phyloP scores from a whole-genome alignment of 1,284 basidiomycete species.

The Ustilago vetiveriae region DNA sequence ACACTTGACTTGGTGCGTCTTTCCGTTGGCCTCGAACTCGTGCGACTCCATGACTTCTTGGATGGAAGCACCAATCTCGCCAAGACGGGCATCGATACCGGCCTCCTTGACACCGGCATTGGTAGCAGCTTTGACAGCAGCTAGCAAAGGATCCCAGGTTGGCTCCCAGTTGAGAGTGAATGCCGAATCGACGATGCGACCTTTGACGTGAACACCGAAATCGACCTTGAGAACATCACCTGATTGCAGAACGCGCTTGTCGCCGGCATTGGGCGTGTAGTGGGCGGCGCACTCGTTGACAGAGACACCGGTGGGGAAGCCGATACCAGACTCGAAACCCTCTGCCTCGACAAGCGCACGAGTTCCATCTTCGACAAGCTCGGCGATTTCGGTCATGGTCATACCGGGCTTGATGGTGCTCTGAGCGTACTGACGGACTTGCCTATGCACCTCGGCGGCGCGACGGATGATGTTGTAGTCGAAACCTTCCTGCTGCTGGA shows the following conservation, averaged over 20 bases:
- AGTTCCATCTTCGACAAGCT: slow-evolving; percentile 82
- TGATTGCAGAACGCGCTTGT: slow-evolving; percentile 84
- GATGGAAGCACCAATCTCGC: slow-evolving; percentile 89
- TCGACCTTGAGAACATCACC: slow-evolving; percentile 96
- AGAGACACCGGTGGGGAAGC: slow-evolving; percentile 94
- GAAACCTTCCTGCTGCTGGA: slow-evolving; percentile 69
- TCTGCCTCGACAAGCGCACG: slow-evolving; percentile 84
- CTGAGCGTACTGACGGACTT: slow-evolving; percentile 83
- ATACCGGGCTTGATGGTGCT: slow-evolving; percentile 89
- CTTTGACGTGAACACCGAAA: slow-evolving; percentile 95
- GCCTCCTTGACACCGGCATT: slow-evolving; percentile 80
- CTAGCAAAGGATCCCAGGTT: slow-evolving; percentile 86
- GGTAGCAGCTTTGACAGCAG: slow-evolving; percentile 92
- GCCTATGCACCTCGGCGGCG: slow-evolving; percentile 90
- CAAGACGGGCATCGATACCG: slow-evolving; percentile 93
- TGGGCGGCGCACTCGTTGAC: slow-evolving; percentile 96
- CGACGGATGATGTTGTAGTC: slow-evolving; percentile 86
- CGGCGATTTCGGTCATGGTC: slow-evolving; percentile 92
- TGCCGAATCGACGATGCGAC: slow-evolving; percentile 92
- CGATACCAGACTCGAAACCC: slow-evolving; percentile 87
- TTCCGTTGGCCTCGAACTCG: slow-evolving; percentile 89
- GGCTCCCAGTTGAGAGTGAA: slow-evolving; percentile 92
- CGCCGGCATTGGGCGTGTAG: slow-evolving; percentile 94
- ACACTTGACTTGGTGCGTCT: slow-evolving; percentile 74
- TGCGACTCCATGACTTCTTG: slow-evolving; percentile 99